phyloP scores from a whole-genome alignment of 805 yeast genomes.

The Candida odintsovae region DNA sequence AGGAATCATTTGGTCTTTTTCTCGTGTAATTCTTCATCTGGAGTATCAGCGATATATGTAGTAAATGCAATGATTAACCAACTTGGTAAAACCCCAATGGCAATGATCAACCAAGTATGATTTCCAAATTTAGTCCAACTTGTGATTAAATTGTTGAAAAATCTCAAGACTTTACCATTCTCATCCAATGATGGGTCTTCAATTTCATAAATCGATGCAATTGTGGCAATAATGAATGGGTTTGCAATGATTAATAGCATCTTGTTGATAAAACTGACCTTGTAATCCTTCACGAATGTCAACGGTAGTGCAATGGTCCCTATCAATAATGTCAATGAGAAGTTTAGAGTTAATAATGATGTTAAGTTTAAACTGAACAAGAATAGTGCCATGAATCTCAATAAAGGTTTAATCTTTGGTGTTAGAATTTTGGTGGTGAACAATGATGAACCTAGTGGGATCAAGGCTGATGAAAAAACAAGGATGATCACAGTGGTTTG shows the following conservation, averaged over 20 bases:
- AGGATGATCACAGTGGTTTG: conserved; percentile 8
- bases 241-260: conserved; percentile 39
- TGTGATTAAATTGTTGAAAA: conserved; percentile 45
- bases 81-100: conserved; percentile 76
- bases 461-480: conserved; percentile 12
- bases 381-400: conserved; percentile 45
- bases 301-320: conserved; percentile 75
- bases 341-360: conserved; percentile 75
- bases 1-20: conserved; percentile 5
- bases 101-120: conserved; percentile 80
- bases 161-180: conserved; percentile 18
- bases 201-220: conserved; percentile 23
- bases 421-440: conserved; percentile 4
- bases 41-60: conserved; percentile 2
- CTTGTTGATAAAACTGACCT: conserved; percentile 19
- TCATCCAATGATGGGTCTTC: conserved; percentile 12
- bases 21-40: conserved; percentile 1
- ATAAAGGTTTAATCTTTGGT: conserved; percentile 15
- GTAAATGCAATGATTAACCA: conserved; percentile 51
- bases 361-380: conserved; percentile 64
- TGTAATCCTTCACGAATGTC: conserved; percentile 39
- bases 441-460: conserved; percentile 18
- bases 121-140: conserved; percentile 68
- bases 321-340: conserved; percentile 68
- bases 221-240: conserved; percentile 41